These are phyloP conservation scores for Calocera viscosa DNA, from an alignment of 768 basidiomycete species.

Conservation along the genomic window DNA sequence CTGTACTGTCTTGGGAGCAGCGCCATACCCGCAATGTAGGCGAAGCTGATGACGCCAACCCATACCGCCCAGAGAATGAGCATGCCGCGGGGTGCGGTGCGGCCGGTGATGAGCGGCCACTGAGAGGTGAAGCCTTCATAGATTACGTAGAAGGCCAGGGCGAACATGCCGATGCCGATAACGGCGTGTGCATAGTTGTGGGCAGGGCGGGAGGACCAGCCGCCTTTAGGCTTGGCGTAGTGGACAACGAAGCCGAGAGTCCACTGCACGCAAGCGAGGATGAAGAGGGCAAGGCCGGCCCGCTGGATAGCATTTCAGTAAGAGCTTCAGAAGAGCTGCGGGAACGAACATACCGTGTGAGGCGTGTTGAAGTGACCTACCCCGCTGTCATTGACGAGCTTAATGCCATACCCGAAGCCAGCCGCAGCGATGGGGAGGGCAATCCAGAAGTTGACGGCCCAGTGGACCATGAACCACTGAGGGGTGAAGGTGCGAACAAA, in stretches of 20 bases:
- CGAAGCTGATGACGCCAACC: conserved; percentile 35
- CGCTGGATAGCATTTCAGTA: conserved; percentile 21
- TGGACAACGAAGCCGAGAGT: conserved; percentile 42
- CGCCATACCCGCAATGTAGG: conserved; percentile 35
- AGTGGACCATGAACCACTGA: conserved; percentile 45
- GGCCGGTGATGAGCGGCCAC: conserved; percentile 39
- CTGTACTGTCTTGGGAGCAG: conserved; percentile 36
- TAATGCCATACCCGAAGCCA: neutral
- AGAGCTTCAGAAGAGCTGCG: neutral
- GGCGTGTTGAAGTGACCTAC: conserved; percentile 31
- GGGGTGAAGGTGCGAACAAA: conserved; percentile 39
- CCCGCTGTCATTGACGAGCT: neutral
- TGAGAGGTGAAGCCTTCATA: conserved; percentile 27
- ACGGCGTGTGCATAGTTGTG: conserved; percentile 50
- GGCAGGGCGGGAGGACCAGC: conserved; percentile 29
- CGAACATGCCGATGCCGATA: conserved; percentile 41
- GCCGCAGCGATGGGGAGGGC: conserved; percentile 18
- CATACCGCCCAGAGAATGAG: conserved; percentile 37
- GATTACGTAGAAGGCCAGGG: conserved; percentile 34
- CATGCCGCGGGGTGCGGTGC: conserved; percentile 28
- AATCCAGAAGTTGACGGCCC: conserved; percentile 37
- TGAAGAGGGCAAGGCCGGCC: conserved; percentile 40
- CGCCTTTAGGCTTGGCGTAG: conserved; percentile 35
- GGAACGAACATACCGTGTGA: conserved; percentile 35
- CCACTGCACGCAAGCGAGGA: conserved; percentile 40